Conservation (phyloP, 2,329 filamentous ascomycete genomes). For the Aureobasidium sp. region DNA sequence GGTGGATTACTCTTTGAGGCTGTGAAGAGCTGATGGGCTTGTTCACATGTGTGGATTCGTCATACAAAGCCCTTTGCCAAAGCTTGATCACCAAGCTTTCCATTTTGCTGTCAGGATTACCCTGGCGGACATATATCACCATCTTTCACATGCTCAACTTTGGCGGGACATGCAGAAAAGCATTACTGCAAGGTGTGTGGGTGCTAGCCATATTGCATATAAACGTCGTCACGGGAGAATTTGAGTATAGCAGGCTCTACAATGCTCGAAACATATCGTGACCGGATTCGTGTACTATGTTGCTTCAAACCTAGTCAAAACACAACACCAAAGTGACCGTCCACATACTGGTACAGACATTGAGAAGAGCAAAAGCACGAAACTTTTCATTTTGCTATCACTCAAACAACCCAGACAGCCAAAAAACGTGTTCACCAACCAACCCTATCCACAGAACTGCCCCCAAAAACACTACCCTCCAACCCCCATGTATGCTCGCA, state of each 20-base stretch:
- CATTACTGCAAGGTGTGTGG: neutral
- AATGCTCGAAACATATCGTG: neutral
- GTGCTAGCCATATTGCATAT: neutral
- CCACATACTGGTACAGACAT: no score
- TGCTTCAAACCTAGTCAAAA: neutral
- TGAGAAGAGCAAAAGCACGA: neutral
- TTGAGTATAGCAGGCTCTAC: no score
- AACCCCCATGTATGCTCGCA: neutral
- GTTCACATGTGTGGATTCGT: neutral
- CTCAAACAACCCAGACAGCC: neutral
- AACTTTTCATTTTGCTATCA: conserved; percentile 1
- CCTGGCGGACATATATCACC: neutral
- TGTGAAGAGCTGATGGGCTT: neutral
- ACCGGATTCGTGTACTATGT: neutral
- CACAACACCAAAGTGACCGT: neutral
- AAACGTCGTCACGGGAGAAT: no score
- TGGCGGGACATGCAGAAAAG: no score
- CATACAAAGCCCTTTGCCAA: neutral
- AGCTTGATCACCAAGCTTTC: neutral
- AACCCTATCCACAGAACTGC: neutral
- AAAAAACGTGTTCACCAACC: neutral
- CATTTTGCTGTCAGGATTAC: neutral
- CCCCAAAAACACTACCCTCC: neutral
- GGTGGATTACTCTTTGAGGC: neutral
- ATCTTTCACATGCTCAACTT: neutral